Conservation (phyloP, 768 basidiomycete species). For the Leccinellum albellum region DNA sequence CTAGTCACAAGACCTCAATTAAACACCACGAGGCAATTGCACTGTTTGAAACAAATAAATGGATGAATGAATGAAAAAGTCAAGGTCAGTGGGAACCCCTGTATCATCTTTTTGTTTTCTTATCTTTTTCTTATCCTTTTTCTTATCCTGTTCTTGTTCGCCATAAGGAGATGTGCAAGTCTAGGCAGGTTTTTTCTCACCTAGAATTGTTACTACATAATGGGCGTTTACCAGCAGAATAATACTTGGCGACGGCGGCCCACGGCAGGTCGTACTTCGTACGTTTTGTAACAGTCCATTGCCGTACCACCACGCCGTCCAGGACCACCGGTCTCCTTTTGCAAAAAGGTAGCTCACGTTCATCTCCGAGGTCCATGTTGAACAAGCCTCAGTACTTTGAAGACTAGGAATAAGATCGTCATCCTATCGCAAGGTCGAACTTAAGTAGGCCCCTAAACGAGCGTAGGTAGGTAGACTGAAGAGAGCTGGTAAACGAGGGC, state of each 20-base stretch:
- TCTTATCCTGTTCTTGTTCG: background rate
- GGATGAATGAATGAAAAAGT: background rate
- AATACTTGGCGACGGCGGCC: background rate
- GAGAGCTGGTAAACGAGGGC: background rate
- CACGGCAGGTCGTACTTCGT: background rate
- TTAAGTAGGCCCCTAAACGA: background rate
- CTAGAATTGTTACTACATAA: background rate
- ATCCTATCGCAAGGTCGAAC: background rate
- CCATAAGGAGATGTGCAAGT: background rate
- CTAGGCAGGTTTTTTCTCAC: background rate
- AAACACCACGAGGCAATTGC: background rate
- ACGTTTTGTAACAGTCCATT: background rate
- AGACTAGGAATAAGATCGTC: background rate
- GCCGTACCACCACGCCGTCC: background rate
- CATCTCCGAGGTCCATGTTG: slow-evolving; percentile 13
- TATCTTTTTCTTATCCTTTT: background rate
- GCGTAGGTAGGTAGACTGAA: background rate
- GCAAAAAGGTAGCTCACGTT: slow-evolving; percentile 3
- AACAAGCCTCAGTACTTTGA: background rate
- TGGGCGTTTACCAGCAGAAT: background rate
- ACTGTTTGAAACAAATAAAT: background rate
- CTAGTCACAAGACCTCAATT: background rate
- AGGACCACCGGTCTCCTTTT: background rate
- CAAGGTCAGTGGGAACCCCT: background rate
- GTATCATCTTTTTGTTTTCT: background rate